Evolutionary conservation across 2,329 filamentous ascomycete genomes (phyloP).

Genomic region (Aspergillus awamori): DNA sequence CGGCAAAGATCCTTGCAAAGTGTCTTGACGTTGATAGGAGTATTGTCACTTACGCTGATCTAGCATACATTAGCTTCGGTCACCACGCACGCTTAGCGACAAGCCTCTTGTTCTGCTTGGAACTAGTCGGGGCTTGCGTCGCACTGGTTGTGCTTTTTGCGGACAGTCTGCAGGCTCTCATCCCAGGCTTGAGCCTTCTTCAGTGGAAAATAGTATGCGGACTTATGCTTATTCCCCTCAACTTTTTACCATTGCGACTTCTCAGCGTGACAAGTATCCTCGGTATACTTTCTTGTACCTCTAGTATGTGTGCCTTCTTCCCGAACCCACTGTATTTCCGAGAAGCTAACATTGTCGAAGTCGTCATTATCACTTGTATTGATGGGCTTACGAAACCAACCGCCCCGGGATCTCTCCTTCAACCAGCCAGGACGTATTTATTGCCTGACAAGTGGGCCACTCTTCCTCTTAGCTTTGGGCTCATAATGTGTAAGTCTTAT

Average conservation of each 20-base stretch:
- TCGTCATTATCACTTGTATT: conserved; percentile 79
- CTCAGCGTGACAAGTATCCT: conserved; percentile 89
- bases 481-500: conserved; percentile 70
- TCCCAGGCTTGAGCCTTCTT: conserved; percentile 69
- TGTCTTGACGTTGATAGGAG: conserved; percentile 84
- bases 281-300: conserved; percentile 87
- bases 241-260: conserved; percentile 79
- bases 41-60: conserved; percentile 90
- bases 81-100: conserved; percentile 77
- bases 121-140: conserved; percentile 85
- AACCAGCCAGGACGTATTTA: conserved; percentile 77
- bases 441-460: conserved; percentile 86
- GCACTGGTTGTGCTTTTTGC: conserved; percentile 91
- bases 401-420: conserved; percentile 76
- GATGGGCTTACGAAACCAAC: conserved; percentile 85
- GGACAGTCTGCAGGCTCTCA: conserved; percentile 78
- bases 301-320: conserved; percentile 65
- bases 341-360: conserved; percentile 51
- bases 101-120: conserved; percentile 83
- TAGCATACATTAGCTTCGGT: conserved; percentile 90
- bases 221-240: conserved; percentile 75
- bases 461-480: conserved; percentile 82
- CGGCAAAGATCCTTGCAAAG: conserved; percentile 79
- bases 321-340: conserved; percentile 7
- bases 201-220: conserved; percentile 87